A percentile compares a stretch with the other conserved stretches of the same genome.
Evolutionary conservation across 1,284 basidiomycete genomes (phyloP).

Genomic region (Phellinidium pouzarii): DNA sequence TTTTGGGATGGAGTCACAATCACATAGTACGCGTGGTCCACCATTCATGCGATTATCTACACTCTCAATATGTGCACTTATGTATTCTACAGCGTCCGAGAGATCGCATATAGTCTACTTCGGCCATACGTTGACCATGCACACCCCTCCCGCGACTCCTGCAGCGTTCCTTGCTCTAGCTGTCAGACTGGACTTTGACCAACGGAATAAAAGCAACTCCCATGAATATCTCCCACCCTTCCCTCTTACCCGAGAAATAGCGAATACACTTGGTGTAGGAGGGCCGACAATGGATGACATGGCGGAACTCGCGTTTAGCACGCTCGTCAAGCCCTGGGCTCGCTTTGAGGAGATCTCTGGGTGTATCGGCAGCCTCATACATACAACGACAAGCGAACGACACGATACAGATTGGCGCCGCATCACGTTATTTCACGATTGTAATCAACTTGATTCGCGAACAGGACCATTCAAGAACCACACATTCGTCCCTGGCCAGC

Average conservation of each 20-base stretch:
- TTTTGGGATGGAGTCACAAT: not conserved
- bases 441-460: slow-evolving; percentile 27
- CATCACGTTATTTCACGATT: slow-evolving; percentile 34
- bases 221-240: slow-evolving; percentile 27
- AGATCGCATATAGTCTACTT: slow-evolving; percentile 34
- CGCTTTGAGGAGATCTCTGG: not conserved
- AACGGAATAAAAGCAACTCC: slow-evolving; percentile 19
- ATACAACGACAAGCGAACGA: slow-evolving; percentile 14
- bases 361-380: slow-evolving; percentile 21
- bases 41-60: not conserved
- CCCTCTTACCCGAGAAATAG: slow-evolving; percentile 19
- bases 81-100: slow-evolving; percentile 24
- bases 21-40: not conserved
- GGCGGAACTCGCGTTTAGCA: not conserved
- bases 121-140: slow-evolving; percentile 32
- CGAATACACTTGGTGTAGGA: not conserved
- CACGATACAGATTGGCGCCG: slow-evolving; percentile 42
- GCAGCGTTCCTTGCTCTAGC: slow-evolving; percentile 34
- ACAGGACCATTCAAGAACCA: slow-evolving; percentile 23
- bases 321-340: not conserved
- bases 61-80: no score
- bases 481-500: slow-evolving; percentile 6
- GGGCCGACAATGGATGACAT: slow-evolving; percentile 3
- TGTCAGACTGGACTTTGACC: slow-evolving; percentile 33
- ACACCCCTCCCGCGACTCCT: slow-evolving; percentile 33